Evolutionary conservation across 805 yeast genomes (phyloP).

Genomic region (Lipomyces starkeyi): DNA sequence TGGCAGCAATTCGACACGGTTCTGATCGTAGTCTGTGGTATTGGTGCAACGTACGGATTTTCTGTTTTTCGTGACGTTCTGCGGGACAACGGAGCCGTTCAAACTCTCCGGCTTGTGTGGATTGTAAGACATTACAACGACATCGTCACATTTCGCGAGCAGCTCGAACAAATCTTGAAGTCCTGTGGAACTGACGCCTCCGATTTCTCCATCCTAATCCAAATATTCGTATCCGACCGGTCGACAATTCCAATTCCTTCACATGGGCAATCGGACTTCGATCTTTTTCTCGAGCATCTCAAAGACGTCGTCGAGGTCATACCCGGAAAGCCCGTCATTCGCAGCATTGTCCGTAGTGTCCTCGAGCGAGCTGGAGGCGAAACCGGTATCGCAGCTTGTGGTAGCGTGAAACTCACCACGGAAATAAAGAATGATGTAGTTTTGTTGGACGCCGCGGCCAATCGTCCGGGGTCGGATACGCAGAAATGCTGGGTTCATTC

Average conservation of each 20-base stretch:
- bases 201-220: conserved; percentile 4
- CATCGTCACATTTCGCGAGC: conserved; percentile 6
- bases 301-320: not conserved
- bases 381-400: conserved; percentile 38
- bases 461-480: conserved; percentile 37
- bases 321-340: conserved; percentile 23
- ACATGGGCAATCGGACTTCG: not conserved
- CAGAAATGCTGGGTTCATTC: conserved; percentile 39
- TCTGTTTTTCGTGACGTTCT: conserved; percentile 44
- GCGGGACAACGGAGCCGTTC: not conserved
- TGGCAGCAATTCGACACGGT: conserved; percentile 52
- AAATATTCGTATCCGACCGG: conserved; percentile 16
- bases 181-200: not conserved
- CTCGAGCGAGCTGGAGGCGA: conserved; percentile 32
- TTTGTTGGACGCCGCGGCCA: conserved; percentile 34
- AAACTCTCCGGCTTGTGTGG: conserved; percentile 9
- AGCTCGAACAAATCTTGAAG: not conserved
- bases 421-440: conserved; percentile 32
- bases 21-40: conserved; percentile 52
- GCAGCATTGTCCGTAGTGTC: conserved; percentile 11
- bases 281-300: not conserved
- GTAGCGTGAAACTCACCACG: conserved; percentile 29
- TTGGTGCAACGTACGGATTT: conserved; percentile 54
- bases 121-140: conserved; percentile 12
- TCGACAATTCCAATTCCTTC: not conserved